These are phyloP conservation scores for Cynanchum wilfordii DNA, from an alignment of 257 asterid genomes.

Conservation along the genomic window DNA sequence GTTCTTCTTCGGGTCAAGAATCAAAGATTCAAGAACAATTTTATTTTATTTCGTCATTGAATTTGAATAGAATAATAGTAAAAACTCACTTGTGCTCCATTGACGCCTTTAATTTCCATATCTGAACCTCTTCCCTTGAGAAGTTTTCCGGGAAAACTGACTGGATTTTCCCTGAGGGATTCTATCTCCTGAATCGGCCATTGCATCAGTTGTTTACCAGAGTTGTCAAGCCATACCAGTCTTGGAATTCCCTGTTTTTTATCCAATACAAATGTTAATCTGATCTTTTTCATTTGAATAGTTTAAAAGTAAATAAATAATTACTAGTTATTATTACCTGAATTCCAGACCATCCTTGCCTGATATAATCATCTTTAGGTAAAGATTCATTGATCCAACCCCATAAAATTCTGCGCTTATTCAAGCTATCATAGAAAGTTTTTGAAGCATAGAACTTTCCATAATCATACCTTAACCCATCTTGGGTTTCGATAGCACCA, in stretches of 20 bases:
- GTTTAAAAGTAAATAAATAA: no score
- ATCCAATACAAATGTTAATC: not conserved
- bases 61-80: not conserved
- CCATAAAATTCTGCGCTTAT: slow-evolving; percentile 36
- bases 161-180: slow-evolving; percentile 21
- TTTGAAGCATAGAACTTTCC: slow-evolving; percentile 52
- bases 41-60: not conserved
- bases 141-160: not conserved
- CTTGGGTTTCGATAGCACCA: slow-evolving; percentile 9
- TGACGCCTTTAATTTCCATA: slow-evolving; percentile 26
- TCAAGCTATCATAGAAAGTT: slow-evolving; percentile 33
- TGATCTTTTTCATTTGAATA: not conserved
- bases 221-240: slow-evolving; percentile 21
- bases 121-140: slow-evolving; percentile 25
- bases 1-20: not conserved
- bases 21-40: no score
- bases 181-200: slow-evolving; percentile 28
- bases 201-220: slow-evolving; percentile 24
- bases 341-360: slow-evolving; percentile 38
- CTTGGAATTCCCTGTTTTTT: slow-evolving; percentile 26
- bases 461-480: slow-evolving; percentile 38
- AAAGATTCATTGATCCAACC: slow-evolving; percentile 47
- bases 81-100: slow-evolving; percentile 28
- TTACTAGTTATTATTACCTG: slow-evolving; percentile 22
- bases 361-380: slow-evolving; percentile 8